These are phyloP conservation scores for Podaxis sp. DNA, from an alignment of 768 basidiomycete species.

Conservation along the genomic window DNA sequence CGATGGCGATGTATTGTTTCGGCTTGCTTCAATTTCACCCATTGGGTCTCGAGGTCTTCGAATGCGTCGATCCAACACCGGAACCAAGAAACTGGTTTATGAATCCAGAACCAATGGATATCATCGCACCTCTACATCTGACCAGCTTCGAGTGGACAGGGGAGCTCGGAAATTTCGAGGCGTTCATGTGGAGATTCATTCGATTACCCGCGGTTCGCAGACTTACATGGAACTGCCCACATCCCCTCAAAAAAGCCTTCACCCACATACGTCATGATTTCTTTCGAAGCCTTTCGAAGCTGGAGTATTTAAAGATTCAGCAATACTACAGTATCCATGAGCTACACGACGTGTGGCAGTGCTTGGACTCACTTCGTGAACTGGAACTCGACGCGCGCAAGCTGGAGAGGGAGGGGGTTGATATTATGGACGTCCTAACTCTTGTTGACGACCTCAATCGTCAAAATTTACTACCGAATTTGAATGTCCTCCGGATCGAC, in stretches of 20 bases:
- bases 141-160: not conserved
- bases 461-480: not conserved
- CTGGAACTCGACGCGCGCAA: not conserved
- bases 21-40: not conserved
- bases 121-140: not conserved
- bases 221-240: not conserved
- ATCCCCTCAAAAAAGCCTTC: not conserved
- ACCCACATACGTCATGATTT: not conserved
- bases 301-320: not conserved
- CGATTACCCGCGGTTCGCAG: not conserved
- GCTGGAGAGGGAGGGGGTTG: not conserved
- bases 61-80: not conserved
- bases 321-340: not conserved
- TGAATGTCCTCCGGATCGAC: not conserved
- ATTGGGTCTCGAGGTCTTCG: not conserved
- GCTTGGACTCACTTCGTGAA: not conserved
- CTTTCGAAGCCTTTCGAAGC: not conserved
- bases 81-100: too few relatives aligned
- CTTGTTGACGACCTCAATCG: not conserved
- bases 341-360: not conserved
- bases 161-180: not conserved
- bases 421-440: not conserved
- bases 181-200: not conserved
- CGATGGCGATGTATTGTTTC: not conserved
- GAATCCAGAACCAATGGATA: not conserved